Percentiles rank a stretch among this genome's conserved stretches.
These are phyloP conservation scores for Fagus sylvatica DNA, from an alignment of 306 rosid genomes.

Conservation along the genomic window DNA sequence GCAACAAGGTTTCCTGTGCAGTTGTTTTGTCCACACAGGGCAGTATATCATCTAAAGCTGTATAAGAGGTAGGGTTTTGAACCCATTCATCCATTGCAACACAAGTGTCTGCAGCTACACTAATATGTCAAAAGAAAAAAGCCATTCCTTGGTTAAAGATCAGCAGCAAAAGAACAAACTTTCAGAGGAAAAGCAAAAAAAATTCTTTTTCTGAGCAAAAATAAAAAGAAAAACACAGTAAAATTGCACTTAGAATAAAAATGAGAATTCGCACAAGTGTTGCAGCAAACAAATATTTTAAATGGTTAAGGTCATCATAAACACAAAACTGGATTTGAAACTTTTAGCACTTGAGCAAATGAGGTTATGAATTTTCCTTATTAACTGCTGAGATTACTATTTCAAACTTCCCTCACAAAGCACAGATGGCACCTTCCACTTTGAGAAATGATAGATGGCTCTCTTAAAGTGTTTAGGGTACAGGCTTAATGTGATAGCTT, in stretches of 20 bases:
- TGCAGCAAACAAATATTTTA: neutral
- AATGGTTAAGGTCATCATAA: too few relatives aligned
- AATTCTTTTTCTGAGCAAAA: too few relatives aligned
- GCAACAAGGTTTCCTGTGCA: constrained; percentile 40
- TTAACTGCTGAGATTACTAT: too few relatives aligned
- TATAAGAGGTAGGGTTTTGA: constrained; percentile 57
- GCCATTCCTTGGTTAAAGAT: neutral
- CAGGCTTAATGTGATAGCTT: neutral
- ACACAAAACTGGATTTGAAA: too few relatives aligned
- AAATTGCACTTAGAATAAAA: neutral
- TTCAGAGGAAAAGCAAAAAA: neutral
- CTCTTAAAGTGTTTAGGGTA: too few relatives aligned
- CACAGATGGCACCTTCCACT: too few relatives aligned
- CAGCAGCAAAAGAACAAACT: neutral
- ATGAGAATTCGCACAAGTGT: neutral
- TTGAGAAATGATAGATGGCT: too few relatives aligned
- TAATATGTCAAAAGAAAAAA: constrained; percentile 22
- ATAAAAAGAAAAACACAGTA: too few relatives aligned
- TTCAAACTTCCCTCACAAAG: too few relatives aligned
- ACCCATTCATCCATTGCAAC: constrained; percentile 93
- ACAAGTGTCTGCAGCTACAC: constrained; percentile 73
- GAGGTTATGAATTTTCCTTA: too few relatives aligned
- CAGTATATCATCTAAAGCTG: constrained; percentile 74
- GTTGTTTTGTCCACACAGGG: constrained; percentile 72
- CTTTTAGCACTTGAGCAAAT: too few relatives aligned